Evolutionary conservation across 108 stramenopile genomes (phyloP).

Genomic region (Conticribra weissflogii): DNA sequence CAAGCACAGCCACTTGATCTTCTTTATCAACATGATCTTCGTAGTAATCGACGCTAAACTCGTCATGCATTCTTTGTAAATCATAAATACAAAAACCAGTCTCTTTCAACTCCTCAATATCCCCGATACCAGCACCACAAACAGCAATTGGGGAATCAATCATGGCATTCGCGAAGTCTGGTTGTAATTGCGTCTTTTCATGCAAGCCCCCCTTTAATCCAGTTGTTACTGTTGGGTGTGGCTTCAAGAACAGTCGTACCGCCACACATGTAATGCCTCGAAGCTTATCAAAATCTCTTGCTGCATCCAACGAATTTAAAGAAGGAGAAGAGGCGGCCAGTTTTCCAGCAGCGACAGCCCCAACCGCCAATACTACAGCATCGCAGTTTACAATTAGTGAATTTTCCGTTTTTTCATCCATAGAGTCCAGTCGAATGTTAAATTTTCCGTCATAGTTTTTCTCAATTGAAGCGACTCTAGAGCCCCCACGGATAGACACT

Average conservation of each 20-base stretch:
- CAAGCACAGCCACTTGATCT: constrained; percentile 56
- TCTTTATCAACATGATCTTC: constrained; percentile 1
- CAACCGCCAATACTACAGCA: constrained; percentile 81
- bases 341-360: constrained; percentile 60
- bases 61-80: constrained; percentile 76
- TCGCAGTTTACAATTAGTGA: constrained; percentile 56
- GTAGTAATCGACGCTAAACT: constrained; percentile 42
- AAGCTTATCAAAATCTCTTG: constrained; percentile 60
- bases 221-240: constrained; percentile 24
- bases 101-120: constrained; percentile 63
- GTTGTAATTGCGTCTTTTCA: constrained; percentile 41
- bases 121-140: constrained; percentile 72
- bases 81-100: constrained; percentile 89
- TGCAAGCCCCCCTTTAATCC: constrained; percentile 42
- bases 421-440: constrained; percentile 19
- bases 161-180: constrained; percentile 65
- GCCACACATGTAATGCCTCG: constrained; percentile 88
- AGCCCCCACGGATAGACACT: constrained; percentile 59
- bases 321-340: constrained; percentile 58
- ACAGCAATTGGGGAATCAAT: constrained; percentile 76
- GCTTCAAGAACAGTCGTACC: constrained; percentile 67
- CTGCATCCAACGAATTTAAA: constrained; percentile 38
- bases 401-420: constrained; percentile 25
- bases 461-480: constrained; percentile 63
- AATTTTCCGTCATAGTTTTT: constrained; percentile 26